Evolutionary conservation across 305 asterid genomes (phyloP).

Genomic region (Fraxinus latifolia): DNA sequence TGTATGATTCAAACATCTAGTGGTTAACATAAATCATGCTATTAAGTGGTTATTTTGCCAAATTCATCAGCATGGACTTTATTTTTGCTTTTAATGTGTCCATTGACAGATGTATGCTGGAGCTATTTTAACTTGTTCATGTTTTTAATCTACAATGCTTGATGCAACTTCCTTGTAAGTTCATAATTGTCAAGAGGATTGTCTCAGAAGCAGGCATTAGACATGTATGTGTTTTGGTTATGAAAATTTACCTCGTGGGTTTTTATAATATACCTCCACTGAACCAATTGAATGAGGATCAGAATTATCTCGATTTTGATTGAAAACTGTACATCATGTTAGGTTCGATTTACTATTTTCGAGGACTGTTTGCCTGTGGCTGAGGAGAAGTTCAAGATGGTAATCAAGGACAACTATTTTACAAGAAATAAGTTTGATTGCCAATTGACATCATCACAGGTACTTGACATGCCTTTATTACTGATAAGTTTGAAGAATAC

Average conservation of each 20-base stretch:
- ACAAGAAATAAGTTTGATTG: slow-evolving; percentile 64
- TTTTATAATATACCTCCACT: background rate
- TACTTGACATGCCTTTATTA: slow-evolving; percentile 17
- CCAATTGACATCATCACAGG: slow-evolving; percentile 69
- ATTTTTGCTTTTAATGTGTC: background rate
- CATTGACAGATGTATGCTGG: background rate
- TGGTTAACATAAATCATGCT: background rate
- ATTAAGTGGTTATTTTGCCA: background rate
- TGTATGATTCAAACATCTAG: background rate
- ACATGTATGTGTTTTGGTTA: background rate
- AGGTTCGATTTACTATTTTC: slow-evolving; percentile 65
- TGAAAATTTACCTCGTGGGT: background rate
- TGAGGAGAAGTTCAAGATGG: slow-evolving; percentile 72
- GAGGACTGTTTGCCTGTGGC: slow-evolving; percentile 73
- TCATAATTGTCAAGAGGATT: background rate
- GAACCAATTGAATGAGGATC: background rate
- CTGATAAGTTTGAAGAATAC: background rate
- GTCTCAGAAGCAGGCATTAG: background rate
- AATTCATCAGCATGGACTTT: background rate
- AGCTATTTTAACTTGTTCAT: background rate
- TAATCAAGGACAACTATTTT: slow-evolving; percentile 60
- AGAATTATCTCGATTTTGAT: slow-evolving; percentile 21
- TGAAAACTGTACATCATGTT: slow-evolving; percentile 19
- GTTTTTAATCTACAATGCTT: background rate
- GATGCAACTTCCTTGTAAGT: background rate